Conservation (phyloP, 352 stramenopile species). For the Stramenopiles sp. region DNA sequence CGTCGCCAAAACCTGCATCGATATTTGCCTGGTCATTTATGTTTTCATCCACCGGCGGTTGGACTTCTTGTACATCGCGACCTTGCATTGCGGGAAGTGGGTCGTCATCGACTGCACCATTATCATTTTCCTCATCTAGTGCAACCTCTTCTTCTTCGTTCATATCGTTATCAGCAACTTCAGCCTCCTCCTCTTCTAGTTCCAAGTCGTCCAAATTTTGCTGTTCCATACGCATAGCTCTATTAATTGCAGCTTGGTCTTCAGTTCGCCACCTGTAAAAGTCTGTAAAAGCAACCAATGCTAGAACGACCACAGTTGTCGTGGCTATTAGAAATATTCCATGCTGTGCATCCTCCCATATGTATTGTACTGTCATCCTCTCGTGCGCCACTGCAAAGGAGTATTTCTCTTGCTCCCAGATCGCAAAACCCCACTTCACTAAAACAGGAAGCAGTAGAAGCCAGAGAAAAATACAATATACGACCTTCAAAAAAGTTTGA, state of each 20-base stretch:
- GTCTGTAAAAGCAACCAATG: not conserved
- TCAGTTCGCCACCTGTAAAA: not conserved
- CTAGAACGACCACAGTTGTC: not conserved
- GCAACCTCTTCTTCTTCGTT: not conserved
- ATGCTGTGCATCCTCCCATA: not conserved
- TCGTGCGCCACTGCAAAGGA: not conserved
- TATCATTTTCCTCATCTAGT: not conserved
- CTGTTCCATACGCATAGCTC: not conserved
- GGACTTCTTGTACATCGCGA: no score
- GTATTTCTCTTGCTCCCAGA: not conserved
- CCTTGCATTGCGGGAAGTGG: no score
- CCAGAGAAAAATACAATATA: not conserved
- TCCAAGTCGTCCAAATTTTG: not conserved
- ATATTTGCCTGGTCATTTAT: conserved; percentile 11
- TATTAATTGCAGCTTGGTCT: not conserved
- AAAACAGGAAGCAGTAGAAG: not conserved
- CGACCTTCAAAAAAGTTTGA: not conserved
- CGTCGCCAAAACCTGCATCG: not conserved
- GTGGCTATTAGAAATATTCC: not conserved
- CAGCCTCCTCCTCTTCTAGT: not conserved
- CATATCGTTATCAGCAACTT: not conserved
- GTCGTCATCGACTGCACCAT: not conserved
- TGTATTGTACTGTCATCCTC: not conserved
- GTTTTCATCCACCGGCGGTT: no score
- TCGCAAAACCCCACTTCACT: not conserved